These are phyloP conservation scores for Colletotrichum orbiculare DNA, from an alignment of 2,329 filamentous ascomycete species.

Conservation along the genomic window DNA sequence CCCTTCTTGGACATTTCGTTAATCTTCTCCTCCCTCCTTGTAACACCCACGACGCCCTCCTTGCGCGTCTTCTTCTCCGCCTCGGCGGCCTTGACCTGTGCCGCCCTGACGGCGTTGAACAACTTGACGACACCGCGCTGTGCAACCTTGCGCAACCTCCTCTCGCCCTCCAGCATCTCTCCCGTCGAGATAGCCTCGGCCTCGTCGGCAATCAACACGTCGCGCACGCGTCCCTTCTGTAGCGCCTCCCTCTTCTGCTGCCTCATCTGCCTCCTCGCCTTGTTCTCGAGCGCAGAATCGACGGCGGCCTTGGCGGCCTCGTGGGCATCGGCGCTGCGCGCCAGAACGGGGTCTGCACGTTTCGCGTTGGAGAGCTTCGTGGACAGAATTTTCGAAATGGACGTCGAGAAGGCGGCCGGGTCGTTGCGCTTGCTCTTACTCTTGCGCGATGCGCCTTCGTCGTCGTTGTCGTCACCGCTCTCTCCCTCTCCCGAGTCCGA, in stretches of 20 bases:
- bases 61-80: slow-evolving; percentile 76
- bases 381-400: slow-evolving; percentile 90
- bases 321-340: slow-evolving; percentile 80
- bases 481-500: slow-evolving; percentile 45
- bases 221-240: slow-evolving; percentile 89
- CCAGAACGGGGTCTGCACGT: slow-evolving; percentile 89
- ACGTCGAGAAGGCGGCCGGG: slow-evolving; percentile 89
- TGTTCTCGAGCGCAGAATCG: slow-evolving; percentile 83
- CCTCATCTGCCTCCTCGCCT: slow-evolving; percentile 81
- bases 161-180: slow-evolving; percentile 77
- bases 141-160: slow-evolving; percentile 84
- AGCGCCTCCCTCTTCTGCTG: slow-evolving; percentile 82
- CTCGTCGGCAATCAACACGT: slow-evolving; percentile 76
- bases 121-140: slow-evolving; percentile 95
- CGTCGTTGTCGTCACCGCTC: slow-evolving; percentile 40
- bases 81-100: slow-evolving; percentile 88
- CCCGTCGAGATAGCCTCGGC: slow-evolving; percentile 57
- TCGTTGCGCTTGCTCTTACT: slow-evolving; percentile 88
- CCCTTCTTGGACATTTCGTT: slow-evolving; percentile 98
- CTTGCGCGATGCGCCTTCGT: slow-evolving; percentile 52
- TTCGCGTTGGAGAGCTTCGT: slow-evolving; percentile 87
- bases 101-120: slow-evolving; percentile 93
- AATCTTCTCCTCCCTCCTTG: slow-evolving; percentile 84
- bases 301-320: slow-evolving; percentile 78
- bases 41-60: slow-evolving; percentile 81